These are phyloP conservation scores for Vinca minor DNA, from an alignment of 257 asterid genomes.

Conservation along the genomic window DNA sequence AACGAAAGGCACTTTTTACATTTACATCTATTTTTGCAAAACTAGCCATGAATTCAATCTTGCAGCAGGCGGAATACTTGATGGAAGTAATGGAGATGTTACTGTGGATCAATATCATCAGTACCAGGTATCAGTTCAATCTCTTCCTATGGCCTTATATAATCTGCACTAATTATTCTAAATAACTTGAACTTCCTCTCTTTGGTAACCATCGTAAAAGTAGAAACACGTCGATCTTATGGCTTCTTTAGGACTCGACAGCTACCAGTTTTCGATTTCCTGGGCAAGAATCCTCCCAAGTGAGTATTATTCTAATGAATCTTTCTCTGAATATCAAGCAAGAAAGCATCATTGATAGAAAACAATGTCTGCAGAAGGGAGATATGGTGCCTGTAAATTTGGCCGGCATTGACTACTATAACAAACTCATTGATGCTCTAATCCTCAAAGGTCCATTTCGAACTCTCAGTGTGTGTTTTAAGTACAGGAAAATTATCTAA, in stretches of 20 bases:
- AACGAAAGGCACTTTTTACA: neutral
- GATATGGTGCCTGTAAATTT: slow-evolving; percentile 40
- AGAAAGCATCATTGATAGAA: neutral
- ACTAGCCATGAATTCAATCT: neutral
- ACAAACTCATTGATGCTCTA: slow-evolving; percentile 48
- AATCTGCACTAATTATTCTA: too few species aligned
- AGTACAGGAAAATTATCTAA: too few species aligned
- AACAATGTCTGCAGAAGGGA: slow-evolving; percentile 36
- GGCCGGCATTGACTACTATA: slow-evolving; percentile 14
- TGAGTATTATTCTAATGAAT: too few species aligned
- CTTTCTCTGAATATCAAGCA: too few species aligned
- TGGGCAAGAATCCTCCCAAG: slow-evolving; percentile 75
- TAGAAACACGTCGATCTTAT: slow-evolving; percentile 54
- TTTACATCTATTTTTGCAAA: neutral
- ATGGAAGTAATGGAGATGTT: slow-evolving; percentile 36
- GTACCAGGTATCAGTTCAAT: slow-evolving; percentile 19
- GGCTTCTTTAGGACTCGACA: slow-evolving; percentile 49
- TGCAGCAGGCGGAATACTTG: slow-evolving; percentile 6
- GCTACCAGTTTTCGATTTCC: slow-evolving; percentile 59
- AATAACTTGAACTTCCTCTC: neutral
- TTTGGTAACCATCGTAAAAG: slow-evolving; percentile 4
- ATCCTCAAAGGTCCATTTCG: slow-evolving; percentile 12
- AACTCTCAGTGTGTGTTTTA: too few species aligned
- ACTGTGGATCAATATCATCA: slow-evolving; percentile 34
- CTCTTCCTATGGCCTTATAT: neutral